Evolutionary conservation across 768 basidiomycete species (phyloP).

Genomic region (Sistotremastrum niveocremeum): DNA sequence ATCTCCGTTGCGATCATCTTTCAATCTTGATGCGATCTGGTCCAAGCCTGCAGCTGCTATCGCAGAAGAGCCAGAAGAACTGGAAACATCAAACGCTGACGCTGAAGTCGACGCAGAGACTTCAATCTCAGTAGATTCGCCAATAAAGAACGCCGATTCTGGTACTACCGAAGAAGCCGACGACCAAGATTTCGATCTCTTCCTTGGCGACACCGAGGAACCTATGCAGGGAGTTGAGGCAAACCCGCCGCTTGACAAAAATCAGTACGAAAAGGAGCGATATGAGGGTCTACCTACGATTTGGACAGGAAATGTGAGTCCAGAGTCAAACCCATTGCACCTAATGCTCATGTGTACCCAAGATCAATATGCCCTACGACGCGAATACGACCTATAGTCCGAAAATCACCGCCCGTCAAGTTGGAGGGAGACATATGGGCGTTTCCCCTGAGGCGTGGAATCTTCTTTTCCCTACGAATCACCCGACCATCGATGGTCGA

Average conservation of each 20-base stretch:
- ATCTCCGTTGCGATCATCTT: conserved; percentile 35
- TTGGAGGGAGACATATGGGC: conserved; percentile 58
- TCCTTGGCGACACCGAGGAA: conserved; percentile 46
- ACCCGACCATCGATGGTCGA: conserved; percentile 70
- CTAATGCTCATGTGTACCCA: not conserved
- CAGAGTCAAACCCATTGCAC: not conserved
- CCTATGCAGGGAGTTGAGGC: conserved; percentile 17
- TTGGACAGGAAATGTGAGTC: conserved; percentile 62
- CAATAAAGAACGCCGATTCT: conserved; percentile 1
- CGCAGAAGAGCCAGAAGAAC: conserved; percentile 13
- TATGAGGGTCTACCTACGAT: conserved; percentile 46
- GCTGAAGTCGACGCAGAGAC: conserved; percentile 2
- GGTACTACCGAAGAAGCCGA: conserved; percentile 29
- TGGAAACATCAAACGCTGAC: conserved; percentile 10
- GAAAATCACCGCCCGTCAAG: conserved; percentile 51
- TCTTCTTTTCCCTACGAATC: conserved; percentile 57
- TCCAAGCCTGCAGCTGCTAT: conserved; percentile 24
- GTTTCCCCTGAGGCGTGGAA: conserved; percentile 54
- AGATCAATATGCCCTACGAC: conserved; percentile 76
- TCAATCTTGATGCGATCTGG: conserved; percentile 67
- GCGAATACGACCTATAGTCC: conserved; percentile 51
- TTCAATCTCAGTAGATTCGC: conserved; percentile 19
- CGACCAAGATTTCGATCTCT: conserved; percentile 82
- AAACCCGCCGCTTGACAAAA: not conserved
- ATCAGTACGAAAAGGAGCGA: conserved; percentile 28